phyloP scores from a whole-genome alignment of 1,284 basidiomycete species.

The Apiotrichum sp. region DNA sequence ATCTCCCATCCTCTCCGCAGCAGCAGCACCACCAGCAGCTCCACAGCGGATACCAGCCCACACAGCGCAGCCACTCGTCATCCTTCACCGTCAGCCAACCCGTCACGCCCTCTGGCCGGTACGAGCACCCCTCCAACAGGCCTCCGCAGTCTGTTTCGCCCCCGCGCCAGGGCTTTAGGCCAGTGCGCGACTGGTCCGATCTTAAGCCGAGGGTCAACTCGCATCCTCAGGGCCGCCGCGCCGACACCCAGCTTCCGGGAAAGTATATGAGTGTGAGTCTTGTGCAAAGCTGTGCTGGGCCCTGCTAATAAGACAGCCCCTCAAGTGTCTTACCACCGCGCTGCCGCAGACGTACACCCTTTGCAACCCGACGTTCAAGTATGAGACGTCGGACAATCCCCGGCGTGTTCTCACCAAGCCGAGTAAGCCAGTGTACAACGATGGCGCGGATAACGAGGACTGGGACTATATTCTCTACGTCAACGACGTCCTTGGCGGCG shows the following conservation, averaged over 20 bases:
- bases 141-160: background rate
- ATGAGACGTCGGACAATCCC: conserved; percentile 87
- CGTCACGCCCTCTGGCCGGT: conserved; percentile 25
- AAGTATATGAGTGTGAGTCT: conserved; percentile 43
- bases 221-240: conserved; percentile 34
- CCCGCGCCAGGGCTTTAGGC: conserved; percentile 32
- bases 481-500: conserved; percentile 87
- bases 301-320: conserved; percentile 54
- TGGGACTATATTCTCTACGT: conserved; percentile 97
- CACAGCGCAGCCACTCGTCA: conserved; percentile 8
- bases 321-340: conserved; percentile 78
- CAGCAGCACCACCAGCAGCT: background rate
- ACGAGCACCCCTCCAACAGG: background rate
- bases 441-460: conserved; percentile 94
- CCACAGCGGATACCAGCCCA: conserved; percentile 1
- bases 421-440: conserved; percentile 85
- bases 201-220: conserved; percentile 33
- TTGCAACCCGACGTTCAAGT: conserved; percentile 86
- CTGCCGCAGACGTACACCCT: conserved; percentile 83
- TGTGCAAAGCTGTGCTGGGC: background rate
- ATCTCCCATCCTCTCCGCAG: background rate
- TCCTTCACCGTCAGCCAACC: conserved; percentile 36
- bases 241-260: conserved; percentile 40
- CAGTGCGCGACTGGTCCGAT: conserved; percentile 34
- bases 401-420: conserved; percentile 91